phyloP scores from a whole-genome alignment of 371 early-diverging fungal species.

The Mortierella sp. region DNA sequence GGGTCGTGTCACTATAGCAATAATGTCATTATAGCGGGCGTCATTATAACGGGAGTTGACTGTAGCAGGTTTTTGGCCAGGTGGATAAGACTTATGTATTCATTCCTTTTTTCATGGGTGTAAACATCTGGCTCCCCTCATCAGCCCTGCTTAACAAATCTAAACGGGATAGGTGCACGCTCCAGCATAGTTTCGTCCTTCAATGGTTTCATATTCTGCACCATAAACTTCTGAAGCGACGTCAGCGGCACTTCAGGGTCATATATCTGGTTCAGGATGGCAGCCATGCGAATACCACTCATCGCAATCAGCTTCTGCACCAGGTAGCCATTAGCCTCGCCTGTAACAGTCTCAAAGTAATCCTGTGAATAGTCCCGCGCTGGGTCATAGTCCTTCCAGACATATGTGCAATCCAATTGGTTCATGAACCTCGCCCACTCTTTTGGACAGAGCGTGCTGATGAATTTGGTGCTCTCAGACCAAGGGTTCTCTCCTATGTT shows the following conservation, averaged over 20 bases:
- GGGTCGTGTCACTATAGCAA: no score
- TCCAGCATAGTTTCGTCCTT: neutral
- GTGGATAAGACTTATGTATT: no score
- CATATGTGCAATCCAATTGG: conserved; percentile 26
- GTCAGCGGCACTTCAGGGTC: conserved; percentile 21
- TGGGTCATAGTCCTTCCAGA: conserved; percentile 49
- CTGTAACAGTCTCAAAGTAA: conserved; percentile 34
- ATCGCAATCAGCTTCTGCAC: conserved; percentile 50
- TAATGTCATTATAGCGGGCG: no score
- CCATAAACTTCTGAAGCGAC: neutral
- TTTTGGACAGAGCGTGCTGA: conserved; percentile 36
- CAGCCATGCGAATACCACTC: conserved; percentile 55
- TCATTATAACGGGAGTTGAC: no score
- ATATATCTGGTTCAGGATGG: conserved; percentile 50
- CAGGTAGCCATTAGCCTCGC: conserved; percentile 19
- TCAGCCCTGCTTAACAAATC: conserved; percentile 19
- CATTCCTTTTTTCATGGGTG: no score
- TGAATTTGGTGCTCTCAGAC: conserved; percentile 18
- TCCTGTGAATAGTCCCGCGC: conserved; percentile 29
- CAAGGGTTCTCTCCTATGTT: conserved; percentile 42
- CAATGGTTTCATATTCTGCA: neutral
- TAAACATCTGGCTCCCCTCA: no score
- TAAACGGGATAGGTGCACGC: neutral
- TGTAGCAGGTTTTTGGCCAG: no score
- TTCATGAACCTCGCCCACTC: conserved; percentile 47